phyloP scores from a whole-genome alignment of 108 stramenopile genomes.

The Cylindrotheca fusiformis region DNA sequence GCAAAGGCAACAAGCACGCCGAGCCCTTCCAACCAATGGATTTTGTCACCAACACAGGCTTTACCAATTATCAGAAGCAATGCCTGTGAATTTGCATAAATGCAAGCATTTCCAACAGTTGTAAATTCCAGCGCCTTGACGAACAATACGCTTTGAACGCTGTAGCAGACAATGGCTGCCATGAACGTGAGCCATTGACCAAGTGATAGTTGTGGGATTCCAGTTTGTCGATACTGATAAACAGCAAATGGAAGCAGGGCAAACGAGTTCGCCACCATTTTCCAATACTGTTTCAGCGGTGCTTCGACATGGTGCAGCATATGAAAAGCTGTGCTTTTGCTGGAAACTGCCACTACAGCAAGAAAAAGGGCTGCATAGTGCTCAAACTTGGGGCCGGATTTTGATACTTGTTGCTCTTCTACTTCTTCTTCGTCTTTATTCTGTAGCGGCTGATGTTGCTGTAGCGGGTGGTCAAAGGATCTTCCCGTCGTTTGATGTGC shows the following conservation, averaged over 20 bases:
- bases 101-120: constrained; percentile 62
- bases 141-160: constrained; percentile 33
- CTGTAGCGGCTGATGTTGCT: no score
- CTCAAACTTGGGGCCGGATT: constrained; percentile 8
- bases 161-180: constrained; percentile 42
- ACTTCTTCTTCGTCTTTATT: constrained; percentile 1
- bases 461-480: no score
- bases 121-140: constrained; percentile 49
- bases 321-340: constrained; percentile 39
- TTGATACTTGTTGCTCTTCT: background rate
- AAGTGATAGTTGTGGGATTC: constrained; percentile 38
- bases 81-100: constrained; percentile 45
- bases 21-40: constrained; percentile 40
- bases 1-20: constrained; percentile 56
- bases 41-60: constrained; percentile 32
- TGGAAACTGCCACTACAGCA: constrained; percentile 43
- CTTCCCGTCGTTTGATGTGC: constrained; percentile 11
- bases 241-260: constrained; percentile 28
- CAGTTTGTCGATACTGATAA: constrained; percentile 17
- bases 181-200: constrained; percentile 43
- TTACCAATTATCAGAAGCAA: constrained; percentile 53
- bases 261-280: constrained; percentile 39
- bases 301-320: constrained; percentile 42
- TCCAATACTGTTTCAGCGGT: constrained; percentile 57
- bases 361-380: constrained; percentile 39